A percentile compares a stretch with the other conserved stretches of the same genome.
Conservation (phyloP, 2,329 filamentous ascomycete species). For the Aspergillus sp. region DNA sequence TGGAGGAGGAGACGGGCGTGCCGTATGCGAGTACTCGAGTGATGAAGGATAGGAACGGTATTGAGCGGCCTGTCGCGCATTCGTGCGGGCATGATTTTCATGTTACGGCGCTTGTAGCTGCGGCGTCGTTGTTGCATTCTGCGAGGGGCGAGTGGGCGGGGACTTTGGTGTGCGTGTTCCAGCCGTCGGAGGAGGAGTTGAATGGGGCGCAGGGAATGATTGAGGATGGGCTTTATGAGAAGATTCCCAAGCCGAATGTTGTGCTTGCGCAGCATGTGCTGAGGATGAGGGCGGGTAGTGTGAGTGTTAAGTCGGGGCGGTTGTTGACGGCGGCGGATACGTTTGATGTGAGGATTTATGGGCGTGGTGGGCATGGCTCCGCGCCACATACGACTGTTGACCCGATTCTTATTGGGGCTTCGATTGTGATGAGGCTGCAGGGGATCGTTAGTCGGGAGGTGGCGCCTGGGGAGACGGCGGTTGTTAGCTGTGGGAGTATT, state of each 20-base stretch:
- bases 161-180: conserved; percentile 55
- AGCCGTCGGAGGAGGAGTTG: conserved; percentile 57
- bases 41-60: conserved; percentile 41
- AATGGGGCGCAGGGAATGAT: conserved; percentile 55
- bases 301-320: conserved; percentile 27
- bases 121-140: conserved; percentile 44
- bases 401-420: conserved; percentile 40
- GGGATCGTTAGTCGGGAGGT: conserved; percentile 36
- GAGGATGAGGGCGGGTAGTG: conserved; percentile 28
- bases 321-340: conserved; percentile 32
- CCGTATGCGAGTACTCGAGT: conserved; percentile 47
- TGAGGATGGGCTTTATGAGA: conserved; percentile 49
- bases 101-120: conserved; percentile 52
- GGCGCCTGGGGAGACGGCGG: conserved; percentile 34
- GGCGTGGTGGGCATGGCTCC: conserved; percentile 40
- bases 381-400: conserved; percentile 42
- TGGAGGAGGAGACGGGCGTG: conserved; percentile 51
- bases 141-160: conserved; percentile 48
- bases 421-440: conserved; percentile 37
- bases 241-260: conserved; percentile 50
- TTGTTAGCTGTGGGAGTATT: conserved; percentile 41
- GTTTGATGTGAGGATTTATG: conserved; percentile 33
- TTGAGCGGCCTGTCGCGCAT: conserved; percentile 56
- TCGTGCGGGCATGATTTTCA: conserved; percentile 65
- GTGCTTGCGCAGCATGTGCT: conserved; percentile 52